A percentile compares a stretch with the other conserved stretches of the same genome.
Conservation (phyloP, 2,329 filamentous ascomycete genomes). For the Stagonosporopsis chrysanthemi region DNA sequence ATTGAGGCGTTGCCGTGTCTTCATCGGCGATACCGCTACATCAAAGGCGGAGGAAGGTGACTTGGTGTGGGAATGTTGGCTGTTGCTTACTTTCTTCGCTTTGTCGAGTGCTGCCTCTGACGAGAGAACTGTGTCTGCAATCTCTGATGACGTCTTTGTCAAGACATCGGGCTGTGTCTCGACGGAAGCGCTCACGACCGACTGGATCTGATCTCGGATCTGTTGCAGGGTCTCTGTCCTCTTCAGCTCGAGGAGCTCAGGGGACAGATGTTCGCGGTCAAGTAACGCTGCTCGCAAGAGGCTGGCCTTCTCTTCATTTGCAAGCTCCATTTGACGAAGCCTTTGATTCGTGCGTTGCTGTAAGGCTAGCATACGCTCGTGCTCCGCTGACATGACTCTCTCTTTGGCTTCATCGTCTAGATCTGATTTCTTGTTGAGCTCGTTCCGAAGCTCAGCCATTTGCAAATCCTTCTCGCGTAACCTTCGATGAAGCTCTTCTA, state of each 20-base stretch:
- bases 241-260: slow-evolving; percentile 44
- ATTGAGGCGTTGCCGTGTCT: slow-evolving; percentile 27
- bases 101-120: slow-evolving; percentile 47
- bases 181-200: slow-evolving; percentile 39
- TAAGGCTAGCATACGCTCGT: slow-evolving; percentile 46
- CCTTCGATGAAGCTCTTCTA: slow-evolving; percentile 45
- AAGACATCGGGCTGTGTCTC: slow-evolving; percentile 44
- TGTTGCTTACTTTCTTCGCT: slow-evolving; percentile 48
- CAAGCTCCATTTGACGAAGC: slow-evolving; percentile 45
- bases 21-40: slow-evolving; percentile 30
- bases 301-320: slow-evolving; percentile 46
- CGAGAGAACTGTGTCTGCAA: slow-evolving; percentile 45
- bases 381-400: slow-evolving; percentile 42
- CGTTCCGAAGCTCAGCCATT: slow-evolving; percentile 46
- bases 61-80: slow-evolving; percentile 35
- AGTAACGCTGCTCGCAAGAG: slow-evolving; percentile 45
- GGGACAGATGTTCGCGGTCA: slow-evolving; percentile 42
- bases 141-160: slow-evolving; percentile 43
- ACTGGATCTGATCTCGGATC: slow-evolving; percentile 44
- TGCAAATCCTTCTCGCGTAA: slow-evolving; percentile 47
- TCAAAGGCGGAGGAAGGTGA: slow-evolving; percentile 32
- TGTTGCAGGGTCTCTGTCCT: slow-evolving; percentile 43
- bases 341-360: slow-evolving; percentile 46
- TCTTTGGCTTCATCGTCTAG: slow-evolving; percentile 40
- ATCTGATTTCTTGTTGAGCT: slow-evolving; percentile 47